A percentile compares a stretch with the other conserved stretches of the same genome.
Evolutionary conservation across 2,329 filamentous ascomycete species (phyloP).

Genomic region (Botrytis elliptica): DNA sequence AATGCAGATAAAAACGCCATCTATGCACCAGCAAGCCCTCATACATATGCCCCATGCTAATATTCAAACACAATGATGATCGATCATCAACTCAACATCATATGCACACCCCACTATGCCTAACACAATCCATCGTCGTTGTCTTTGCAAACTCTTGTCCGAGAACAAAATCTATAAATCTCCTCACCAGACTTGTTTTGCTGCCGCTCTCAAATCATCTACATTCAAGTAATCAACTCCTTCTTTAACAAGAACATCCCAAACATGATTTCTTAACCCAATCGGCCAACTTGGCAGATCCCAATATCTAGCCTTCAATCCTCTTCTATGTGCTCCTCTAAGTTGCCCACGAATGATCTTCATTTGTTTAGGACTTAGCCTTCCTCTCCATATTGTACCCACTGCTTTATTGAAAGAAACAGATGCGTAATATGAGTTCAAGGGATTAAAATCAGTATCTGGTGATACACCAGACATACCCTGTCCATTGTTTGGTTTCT

Average conservation of each 20-base stretch:
- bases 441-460: constrained; percentile 44
- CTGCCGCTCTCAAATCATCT: constrained; percentile 53
- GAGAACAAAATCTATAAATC: not conserved
- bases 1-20: constrained; percentile 10
- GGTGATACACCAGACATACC: constrained; percentile 44
- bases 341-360: constrained; percentile 47
- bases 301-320: constrained; percentile 61
- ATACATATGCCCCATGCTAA: not conserved
- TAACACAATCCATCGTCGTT: not conserved
- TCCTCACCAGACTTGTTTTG: constrained; percentile 31
- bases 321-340: constrained; percentile 48
- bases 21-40: not conserved
- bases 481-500: constrained; percentile 40
- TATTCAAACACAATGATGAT: not conserved
- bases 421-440: constrained; percentile 67
- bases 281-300: constrained; percentile 57
- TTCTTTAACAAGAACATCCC: constrained; percentile 54
- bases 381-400: constrained; percentile 49
- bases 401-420: constrained; percentile 55
- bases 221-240: constrained; percentile 62
- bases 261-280: constrained; percentile 53
- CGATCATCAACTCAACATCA: not conserved
- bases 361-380: constrained; percentile 48
- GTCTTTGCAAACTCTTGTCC: not conserved
- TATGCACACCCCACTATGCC: not conserved